A percentile compares a stretch with the other conserved stretches of the same genome.
These are phyloP conservation scores for Oropetium thomaeum DNA, from an alignment of 176 grass and related monocot genomes.

Conservation along the genomic window DNA sequence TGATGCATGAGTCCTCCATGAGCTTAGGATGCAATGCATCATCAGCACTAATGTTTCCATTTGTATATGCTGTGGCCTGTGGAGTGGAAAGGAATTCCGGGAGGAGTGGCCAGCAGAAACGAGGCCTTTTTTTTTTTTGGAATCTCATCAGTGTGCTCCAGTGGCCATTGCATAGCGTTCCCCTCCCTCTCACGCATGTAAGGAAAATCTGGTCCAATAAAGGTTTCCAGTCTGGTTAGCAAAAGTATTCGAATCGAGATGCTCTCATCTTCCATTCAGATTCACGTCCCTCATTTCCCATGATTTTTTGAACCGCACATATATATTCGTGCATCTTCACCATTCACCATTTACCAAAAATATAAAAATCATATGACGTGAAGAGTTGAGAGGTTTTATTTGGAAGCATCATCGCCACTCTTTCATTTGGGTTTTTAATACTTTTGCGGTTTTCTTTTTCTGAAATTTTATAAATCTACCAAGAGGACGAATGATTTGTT, in stretches of 20 bases:
- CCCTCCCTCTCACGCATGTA: not conserved
- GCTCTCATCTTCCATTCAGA: not conserved
- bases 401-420: no score
- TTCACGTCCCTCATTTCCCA: not conserved
- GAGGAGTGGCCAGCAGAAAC: no score
- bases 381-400: no score
- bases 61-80: no score
- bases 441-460: no score
- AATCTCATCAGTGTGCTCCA: not conserved
- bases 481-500: not conserved
- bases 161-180: not conserved
- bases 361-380: not conserved
- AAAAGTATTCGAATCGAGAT: not conserved
- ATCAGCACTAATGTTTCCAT: not conserved
- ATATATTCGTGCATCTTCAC: not conserved
- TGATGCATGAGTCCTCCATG: conserved; percentile 10
- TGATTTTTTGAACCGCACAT: not conserved
- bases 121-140: not conserved
- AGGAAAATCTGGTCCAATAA: not conserved
- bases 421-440: no score
- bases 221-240: not conserved
- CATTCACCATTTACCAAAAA: not conserved
- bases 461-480: no score
- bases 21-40: not conserved
- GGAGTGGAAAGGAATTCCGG: not conserved